Conservation (phyloP, 2,329 filamentous ascomycete genomes). For the Penicillium occitanis region DNA sequence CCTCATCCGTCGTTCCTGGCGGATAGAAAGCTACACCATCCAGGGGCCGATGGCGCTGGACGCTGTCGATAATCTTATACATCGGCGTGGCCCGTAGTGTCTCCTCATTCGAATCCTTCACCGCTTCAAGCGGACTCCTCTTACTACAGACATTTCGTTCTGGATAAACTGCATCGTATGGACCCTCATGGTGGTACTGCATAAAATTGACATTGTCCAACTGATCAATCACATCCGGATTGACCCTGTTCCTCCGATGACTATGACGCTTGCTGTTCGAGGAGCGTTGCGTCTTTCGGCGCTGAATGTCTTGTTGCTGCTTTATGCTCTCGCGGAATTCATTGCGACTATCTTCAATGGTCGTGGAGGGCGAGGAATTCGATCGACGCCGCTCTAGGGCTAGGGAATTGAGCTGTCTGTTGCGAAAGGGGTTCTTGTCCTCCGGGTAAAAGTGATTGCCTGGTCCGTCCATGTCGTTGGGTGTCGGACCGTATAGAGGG, state of each 20-base stretch:
- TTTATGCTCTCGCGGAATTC: slow-evolving; percentile 21
- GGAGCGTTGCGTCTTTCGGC: slow-evolving; percentile 12
- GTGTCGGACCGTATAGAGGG: slow-evolving; percentile 67
- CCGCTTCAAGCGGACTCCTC: slow-evolving; percentile 72
- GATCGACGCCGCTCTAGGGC: slow-evolving; percentile 19
- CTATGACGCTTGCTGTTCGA: slow-evolving; percentile 48
- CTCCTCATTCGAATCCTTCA: slow-evolving; percentile 69
- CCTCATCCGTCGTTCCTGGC: slow-evolving; percentile 65
- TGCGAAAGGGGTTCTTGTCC: slow-evolving; percentile 22
- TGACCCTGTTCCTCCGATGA: slow-evolving; percentile 63
- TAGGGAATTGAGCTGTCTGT: background rate
- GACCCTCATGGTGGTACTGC: slow-evolving; percentile 84
- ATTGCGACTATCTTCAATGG: slow-evolving; percentile 18
- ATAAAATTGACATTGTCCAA: slow-evolving; percentile 67
- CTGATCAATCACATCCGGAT: slow-evolving; percentile 75
- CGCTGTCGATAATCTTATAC: slow-evolving; percentile 73
- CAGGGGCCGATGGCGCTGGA: slow-evolving; percentile 72
- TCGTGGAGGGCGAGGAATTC: slow-evolving; percentile 8
- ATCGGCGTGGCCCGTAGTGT: slow-evolving; percentile 76
- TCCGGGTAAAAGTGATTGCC: slow-evolving; percentile 57
- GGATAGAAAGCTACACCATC: slow-evolving; percentile 79
- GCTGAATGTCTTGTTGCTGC: slow-evolving; percentile 20
- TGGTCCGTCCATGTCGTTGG: slow-evolving; percentile 66
- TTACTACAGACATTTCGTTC: slow-evolving; percentile 67
- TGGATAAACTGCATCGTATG: slow-evolving; percentile 78